phyloP scores from a whole-genome alignment of 257 asterid species.

The Handroanthus guayacan region DNA sequence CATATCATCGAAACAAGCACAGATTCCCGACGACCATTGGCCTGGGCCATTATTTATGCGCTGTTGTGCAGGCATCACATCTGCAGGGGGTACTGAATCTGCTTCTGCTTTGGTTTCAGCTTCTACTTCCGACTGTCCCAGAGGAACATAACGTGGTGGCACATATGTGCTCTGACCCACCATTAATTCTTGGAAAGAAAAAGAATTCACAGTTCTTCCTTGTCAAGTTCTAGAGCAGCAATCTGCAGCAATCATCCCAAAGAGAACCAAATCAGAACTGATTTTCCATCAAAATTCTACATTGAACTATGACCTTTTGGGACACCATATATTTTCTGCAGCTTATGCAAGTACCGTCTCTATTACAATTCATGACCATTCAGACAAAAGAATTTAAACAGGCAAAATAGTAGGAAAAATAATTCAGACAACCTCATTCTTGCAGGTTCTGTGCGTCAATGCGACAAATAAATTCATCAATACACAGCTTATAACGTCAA shows the following conservation, averaged over 20 bases:
- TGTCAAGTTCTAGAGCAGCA: conserved; percentile 35
- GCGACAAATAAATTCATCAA: conserved; percentile 5
- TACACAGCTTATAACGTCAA: background rate
- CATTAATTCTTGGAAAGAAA: conserved; percentile 45
- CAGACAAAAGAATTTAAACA: background rate
- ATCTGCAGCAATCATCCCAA: conserved; percentile 43
- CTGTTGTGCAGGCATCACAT: conserved; percentile 43
- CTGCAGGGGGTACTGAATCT: conserved; percentile 45
- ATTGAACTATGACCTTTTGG: background rate
- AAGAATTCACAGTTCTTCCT: conserved; percentile 30
- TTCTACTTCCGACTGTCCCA: conserved; percentile 67
- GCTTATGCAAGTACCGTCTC: background rate
- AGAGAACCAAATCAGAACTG: conserved; percentile 30
- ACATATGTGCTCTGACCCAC: conserved; percentile 57
- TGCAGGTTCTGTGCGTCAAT: background rate
- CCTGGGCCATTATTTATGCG: conserved; percentile 45
- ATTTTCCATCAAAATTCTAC: conserved; percentile 9
- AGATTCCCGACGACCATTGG: conserved; percentile 95
- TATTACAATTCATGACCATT: conserved; percentile 1
- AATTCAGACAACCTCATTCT: background rate
- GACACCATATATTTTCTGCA: conserved; percentile 9
- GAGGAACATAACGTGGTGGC: conserved; percentile 86
- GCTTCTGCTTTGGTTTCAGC: conserved; percentile 47
- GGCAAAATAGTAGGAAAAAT: background rate
- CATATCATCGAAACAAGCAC: conserved; percentile 96